A percentile compares a stretch with the other conserved stretches of the same genome.
These are phyloP conservation scores for Saussurea involucrata DNA, from an alignment of 129 eudicot genomes.

Conservation along the genomic window DNA sequence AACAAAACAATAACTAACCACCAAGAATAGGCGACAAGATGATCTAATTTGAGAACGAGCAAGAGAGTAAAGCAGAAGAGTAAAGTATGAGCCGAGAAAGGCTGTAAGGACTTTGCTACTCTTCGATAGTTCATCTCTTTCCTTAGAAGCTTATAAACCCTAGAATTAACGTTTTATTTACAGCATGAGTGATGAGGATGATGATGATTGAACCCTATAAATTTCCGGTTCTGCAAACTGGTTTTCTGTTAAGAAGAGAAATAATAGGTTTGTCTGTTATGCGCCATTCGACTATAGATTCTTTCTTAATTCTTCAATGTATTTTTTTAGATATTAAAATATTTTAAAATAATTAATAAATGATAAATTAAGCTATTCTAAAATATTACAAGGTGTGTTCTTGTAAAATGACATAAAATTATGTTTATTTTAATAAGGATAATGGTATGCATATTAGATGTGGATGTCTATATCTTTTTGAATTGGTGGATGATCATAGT, in stretches of 20 bases:
- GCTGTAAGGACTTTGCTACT: constrained; percentile 55
- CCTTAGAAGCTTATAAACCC: background rate
- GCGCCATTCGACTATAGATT: background rate
- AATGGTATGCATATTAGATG: no score
- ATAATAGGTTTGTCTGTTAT: background rate
- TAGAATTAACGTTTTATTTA: background rate
- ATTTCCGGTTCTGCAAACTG: background rate
- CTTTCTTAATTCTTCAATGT: no score
- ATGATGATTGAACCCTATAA: constrained; percentile 22
- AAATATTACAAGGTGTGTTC: no score
- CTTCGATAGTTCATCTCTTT: constrained; percentile 59
- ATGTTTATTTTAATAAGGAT: no score
- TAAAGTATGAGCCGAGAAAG: constrained; percentile 49
- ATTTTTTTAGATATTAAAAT: background rate
- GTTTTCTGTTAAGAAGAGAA: background rate
- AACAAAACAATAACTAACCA: constrained; percentile 42
- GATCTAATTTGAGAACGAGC: constrained; percentile 65
- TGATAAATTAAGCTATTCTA: no score
- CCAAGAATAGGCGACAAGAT: constrained; percentile 50
- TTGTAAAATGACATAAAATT: no score
- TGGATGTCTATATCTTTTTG: no score
- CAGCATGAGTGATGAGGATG: constrained; percentile 8
- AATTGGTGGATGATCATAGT: no score
- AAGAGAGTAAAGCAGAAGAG: constrained; percentile 71
- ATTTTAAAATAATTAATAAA: background rate